phyloP scores from a whole-genome alignment of 2,329 filamentous ascomycete genomes.

The Talaromyces verruculosus region DNA sequence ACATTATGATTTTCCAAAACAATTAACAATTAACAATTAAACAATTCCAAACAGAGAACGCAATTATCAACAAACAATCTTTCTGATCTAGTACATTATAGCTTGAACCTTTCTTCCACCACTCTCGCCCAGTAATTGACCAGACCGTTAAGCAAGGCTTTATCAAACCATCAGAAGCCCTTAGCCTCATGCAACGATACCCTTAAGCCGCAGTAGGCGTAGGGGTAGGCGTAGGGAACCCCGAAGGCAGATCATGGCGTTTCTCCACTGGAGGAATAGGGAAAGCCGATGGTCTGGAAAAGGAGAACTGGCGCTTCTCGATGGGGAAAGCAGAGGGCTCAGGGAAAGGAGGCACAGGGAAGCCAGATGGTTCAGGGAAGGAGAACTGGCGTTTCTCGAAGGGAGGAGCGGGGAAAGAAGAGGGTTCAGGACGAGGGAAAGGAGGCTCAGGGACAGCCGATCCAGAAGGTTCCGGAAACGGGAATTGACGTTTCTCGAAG shows the following conservation, averaged over 20 bases:
- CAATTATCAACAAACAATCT: background rate
- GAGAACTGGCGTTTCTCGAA: background rate
- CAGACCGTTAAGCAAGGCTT: too few species aligned
- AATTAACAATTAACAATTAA: background rate
- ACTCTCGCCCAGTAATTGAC: background rate
- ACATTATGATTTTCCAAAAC: background rate
- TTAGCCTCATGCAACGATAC: too few species aligned
- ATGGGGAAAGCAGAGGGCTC: background rate
- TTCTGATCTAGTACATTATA: background rate
- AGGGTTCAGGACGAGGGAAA: background rate
- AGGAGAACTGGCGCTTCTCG: background rate
- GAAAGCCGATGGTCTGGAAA: background rate
- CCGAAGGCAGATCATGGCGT: background rate
- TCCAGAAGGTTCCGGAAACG: background rate
- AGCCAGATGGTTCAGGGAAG: background rate
- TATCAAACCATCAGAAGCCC: too few species aligned
- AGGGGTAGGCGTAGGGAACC: background rate
- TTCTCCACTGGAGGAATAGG: background rate
- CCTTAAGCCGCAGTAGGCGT: background rate
- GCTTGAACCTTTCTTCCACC: background rate
- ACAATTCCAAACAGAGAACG: background rate
- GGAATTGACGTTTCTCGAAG: background rate
- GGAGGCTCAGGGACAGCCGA: background rate
- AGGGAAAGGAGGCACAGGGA: slow-evolving; percentile 6
- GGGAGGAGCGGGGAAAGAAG: too few species aligned